Percentiles rank a stretch among this genome's conserved stretches.
Evolutionary conservation across 768 basidiomycete genomes (phyloP).

Genomic region (Fibroporia radiculosa): DNA sequence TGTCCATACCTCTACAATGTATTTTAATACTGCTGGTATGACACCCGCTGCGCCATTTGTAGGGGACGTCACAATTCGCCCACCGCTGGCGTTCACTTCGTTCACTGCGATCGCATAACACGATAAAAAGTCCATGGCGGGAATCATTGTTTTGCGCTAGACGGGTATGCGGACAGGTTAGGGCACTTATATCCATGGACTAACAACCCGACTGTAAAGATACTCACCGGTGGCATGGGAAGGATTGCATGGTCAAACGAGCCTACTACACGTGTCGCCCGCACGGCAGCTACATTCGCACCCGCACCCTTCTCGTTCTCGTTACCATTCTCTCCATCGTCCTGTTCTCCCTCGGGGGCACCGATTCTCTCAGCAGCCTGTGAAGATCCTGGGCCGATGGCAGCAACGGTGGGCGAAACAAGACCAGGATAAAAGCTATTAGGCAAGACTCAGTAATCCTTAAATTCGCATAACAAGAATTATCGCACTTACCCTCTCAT

Average conservation of each 20-base stretch:
- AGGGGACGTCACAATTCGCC: slow-evolving; percentile 90
- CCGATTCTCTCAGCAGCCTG: slow-evolving; percentile 15
- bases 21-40: slow-evolving; percentile 88
- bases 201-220: neutral
- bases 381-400: slow-evolving; percentile 24
- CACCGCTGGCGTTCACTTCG: slow-evolving; percentile 90
- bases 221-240: slow-evolving; percentile 74
- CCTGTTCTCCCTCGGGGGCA: slow-evolving; percentile 11
- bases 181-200: neutral
- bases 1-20: slow-evolving; percentile 62
- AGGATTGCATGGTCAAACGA: slow-evolving; percentile 73
- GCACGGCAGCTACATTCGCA: slow-evolving; percentile 13
- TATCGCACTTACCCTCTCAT: slow-evolving; percentile 66
- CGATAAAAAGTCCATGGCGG: slow-evolving; percentile 88
- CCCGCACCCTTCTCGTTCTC: neutral
- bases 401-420: slow-evolving; percentile 26
- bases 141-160: slow-evolving; percentile 80
- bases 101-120: slow-evolving; percentile 95
- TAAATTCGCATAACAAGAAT: too few species aligned
- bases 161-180: neutral
- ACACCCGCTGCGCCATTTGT: slow-evolving; percentile 93
- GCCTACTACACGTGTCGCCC: slow-evolving; percentile 50
- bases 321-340: neutral
- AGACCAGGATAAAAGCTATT: slow-evolving; percentile 49
- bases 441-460: too few species aligned